phyloP scores from a whole-genome alignment of 2,329 filamentous ascomycete genomes.

The Venturia nashicola region DNA sequence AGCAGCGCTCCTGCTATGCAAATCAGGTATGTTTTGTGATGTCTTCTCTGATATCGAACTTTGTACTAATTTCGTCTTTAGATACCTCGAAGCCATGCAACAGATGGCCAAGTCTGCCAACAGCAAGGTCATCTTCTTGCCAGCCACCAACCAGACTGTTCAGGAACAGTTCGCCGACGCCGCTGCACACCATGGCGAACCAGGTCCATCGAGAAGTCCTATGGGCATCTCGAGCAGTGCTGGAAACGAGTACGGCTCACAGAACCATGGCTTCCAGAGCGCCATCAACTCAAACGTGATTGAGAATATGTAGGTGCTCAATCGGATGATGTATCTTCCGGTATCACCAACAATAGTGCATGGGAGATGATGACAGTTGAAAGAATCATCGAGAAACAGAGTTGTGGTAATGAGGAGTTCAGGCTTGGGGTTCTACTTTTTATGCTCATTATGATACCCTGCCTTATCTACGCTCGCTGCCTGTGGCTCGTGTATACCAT shows the following conservation, averaged over 20 bases:
- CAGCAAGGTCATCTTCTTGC: conserved; percentile 76
- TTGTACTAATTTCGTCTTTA: not conserved
- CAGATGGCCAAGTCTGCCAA: conserved; percentile 93
- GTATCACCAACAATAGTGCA: not conserved
- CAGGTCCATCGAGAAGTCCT: not conserved
- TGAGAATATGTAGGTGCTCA: conserved; percentile 65
- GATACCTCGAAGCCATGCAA: conserved; percentile 95
- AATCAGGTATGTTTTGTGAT: conserved; percentile 44
- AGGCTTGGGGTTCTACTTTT: not conserved
- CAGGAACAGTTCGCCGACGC: conserved; percentile 38
- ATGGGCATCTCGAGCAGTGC: conserved; percentile 17
- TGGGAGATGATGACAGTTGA: not conserved
- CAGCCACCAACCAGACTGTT: conserved; percentile 50
- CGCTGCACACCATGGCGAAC: conserved; percentile 17
- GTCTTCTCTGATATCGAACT: too few relatives aligned
- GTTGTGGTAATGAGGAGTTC: not conserved
- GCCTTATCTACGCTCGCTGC: not conserved
- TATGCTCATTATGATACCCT: conserved; percentile 3
- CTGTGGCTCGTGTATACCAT: not conserved
- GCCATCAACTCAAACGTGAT: conserved; percentile 73
- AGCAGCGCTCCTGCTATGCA: conserved; percentile 93
- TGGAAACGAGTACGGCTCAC: conserved; percentile 23
- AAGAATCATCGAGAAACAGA: not conserved
- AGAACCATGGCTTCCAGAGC: conserved; percentile 52
- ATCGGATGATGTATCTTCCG: not conserved